Evolutionary conservation across 1,284 basidiomycete species (phyloP), one percentile per base, ranked within the genome.

Genomic region (Salmacisia buchloeana): DNA sequence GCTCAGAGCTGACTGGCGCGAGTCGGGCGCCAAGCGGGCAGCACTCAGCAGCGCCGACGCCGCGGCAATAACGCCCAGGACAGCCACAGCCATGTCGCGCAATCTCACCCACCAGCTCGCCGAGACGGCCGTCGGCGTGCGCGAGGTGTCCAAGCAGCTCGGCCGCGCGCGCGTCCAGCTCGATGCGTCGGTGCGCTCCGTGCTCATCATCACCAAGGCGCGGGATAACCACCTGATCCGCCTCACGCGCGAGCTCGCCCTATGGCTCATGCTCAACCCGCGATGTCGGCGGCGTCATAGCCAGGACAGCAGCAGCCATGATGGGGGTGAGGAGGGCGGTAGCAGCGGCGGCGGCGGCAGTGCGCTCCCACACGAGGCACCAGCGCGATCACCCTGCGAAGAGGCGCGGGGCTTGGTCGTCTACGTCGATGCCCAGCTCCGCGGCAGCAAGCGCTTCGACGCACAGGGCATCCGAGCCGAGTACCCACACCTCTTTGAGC

Each of bases 81-180:
- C n/a, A n/a, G n/a, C n/a, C n/a, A n/a, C n/a, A n/a, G n/a, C n/a
- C n/a, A 60, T 33, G 68, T 65, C 35, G 63, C 69, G 75, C 29
- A 75, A 70, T 76, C 82, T 97, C 71, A 97, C 96, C 2, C 88
- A 87, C 74, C 92, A 94, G 77, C 84, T 99, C 18, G 96, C 94
- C 7, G 94, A 94, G 82, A 99, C 94, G 15, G 96, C 94, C 15
- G 91, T 94, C 27, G 90, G 92, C 45, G 94, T 98, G 29, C 86
- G 94, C 59, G 96, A 98, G 82, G 94, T 97, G 91, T 94, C 92
- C 86, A 96, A 96, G 81, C 92, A 97, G 82, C 88, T 99, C 38
- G 94, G 93, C 61, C 89, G 94, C 60, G 93, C 94, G 3, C 86
- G 92, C 45, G 92, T 98, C 66, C 88, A 88, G 65, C 49, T 54